Evolutionary conservation across 441 rosid genomes (phyloP).

Genomic region (Macaranga tanarius): DNA sequence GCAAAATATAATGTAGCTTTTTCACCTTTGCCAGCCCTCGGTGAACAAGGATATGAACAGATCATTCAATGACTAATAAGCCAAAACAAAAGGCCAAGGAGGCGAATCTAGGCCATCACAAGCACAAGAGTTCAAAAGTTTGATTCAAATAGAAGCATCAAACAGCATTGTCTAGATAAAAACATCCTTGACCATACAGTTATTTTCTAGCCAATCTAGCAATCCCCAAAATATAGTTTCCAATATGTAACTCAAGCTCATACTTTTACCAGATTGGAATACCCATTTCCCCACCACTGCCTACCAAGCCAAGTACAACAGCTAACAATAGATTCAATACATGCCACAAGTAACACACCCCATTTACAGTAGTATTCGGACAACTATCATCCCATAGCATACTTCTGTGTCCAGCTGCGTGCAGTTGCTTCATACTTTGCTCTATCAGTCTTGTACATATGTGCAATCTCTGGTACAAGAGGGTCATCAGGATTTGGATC

Average conservation of each 20-base stretch:
- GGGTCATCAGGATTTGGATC: constrained; percentile 82
- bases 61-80: no score
- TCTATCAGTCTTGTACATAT: constrained; percentile 64
- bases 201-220: constrained; percentile 12
- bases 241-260: not conserved
- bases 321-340: not conserved
- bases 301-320: not conserved
- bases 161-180: constrained; percentile 8
- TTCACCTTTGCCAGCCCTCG: no score
- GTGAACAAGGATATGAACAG: no score
- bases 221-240: constrained; percentile 5
- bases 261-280: not conserved
- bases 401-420: constrained; percentile 74
- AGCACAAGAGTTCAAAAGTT: not conserved
- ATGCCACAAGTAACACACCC: not conserved
- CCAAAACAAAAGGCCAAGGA: no score
- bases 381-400: constrained; percentile 55
- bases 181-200: constrained; percentile 5
- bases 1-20: no score
- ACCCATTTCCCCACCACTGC: not conserved
- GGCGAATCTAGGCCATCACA: not conserved
- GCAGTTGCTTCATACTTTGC: constrained; percentile 69
- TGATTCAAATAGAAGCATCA: constrained; percentile 10
- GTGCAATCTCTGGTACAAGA: constrained; percentile 71
- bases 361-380: not conserved